Conservation (phyloP, 306 rosid species). For the Vigna radiata region DNA sequence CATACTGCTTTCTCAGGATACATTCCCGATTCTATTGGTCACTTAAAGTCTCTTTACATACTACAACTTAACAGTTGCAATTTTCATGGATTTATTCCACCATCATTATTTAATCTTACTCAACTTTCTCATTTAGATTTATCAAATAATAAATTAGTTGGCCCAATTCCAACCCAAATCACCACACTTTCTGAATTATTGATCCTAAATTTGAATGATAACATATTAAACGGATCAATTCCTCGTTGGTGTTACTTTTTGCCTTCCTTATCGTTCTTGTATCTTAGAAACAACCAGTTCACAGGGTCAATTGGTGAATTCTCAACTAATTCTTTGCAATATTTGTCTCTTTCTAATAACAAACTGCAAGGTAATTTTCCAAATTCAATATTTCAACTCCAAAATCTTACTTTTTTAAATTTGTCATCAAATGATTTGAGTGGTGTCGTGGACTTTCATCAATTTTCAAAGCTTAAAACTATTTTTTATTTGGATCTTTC, state of each 20-base stretch:
- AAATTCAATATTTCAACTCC: constrained; percentile 26
- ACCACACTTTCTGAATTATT: not conserved
- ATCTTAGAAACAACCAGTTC: not conserved
- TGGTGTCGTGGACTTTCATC: not conserved
- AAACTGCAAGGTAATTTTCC: constrained; percentile 30
- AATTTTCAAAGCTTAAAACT: constrained; percentile 8
- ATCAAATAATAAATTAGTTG: not conserved
- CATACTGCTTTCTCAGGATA: not conserved
- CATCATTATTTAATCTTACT: constrained; percentile 17
- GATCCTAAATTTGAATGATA: accelerated
- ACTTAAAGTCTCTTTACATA: too few relatives aligned
- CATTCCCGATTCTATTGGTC: not conserved
- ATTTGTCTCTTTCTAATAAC: not conserved
- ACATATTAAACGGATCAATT: constrained; percentile 2
- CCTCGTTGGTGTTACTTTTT: not conserved
- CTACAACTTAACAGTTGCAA: not conserved
- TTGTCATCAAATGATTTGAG: constrained; percentile 29
- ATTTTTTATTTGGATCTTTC: not conserved
- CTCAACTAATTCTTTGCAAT: not conserved
- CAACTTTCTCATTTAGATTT: not conserved
- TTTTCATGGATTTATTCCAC: not conserved
- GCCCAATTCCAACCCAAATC: constrained; percentile 5
- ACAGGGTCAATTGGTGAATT: not conserved
- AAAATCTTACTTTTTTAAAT: not conserved
- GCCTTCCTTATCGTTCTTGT: not conserved